Base-by-base conservation (phyloP, 1,139 yeast species). In the Pichiaceae sp. region DNA sequence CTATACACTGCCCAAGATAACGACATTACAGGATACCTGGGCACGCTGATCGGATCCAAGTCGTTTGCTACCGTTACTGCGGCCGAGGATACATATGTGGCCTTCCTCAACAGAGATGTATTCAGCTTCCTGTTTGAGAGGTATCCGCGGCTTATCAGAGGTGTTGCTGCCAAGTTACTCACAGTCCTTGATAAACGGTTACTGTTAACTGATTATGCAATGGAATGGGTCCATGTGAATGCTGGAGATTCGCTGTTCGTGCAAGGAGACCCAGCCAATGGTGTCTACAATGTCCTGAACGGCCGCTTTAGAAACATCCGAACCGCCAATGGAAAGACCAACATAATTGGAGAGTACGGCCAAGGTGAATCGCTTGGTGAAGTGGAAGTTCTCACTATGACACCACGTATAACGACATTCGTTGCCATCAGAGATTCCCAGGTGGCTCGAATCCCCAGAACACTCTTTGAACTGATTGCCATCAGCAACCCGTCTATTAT, bases 281-380 rank as follows among this genome's bases (percentile, higher is more conserved):
- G 96, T 15, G 85, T 91, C 36, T 94, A 87, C 53, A 78, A 89
- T 33, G 95, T 91, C 0, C 61, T 91, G 32, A 89, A 89, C 60
- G 98, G 98, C 4, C 70, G 98, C 39, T 68, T 91, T 47, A 68
- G 97, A 34, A 21, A 11, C 24, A 25, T 25, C 16, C 17, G 31
- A 8, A 84, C 86, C 3, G 32, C 26, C 1, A 29, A 18, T 2
- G 31, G 37, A 8, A 47, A 49, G 7, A 41, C 56, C n/a, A 55
- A 56, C 14, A 25, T 25, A 12, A 8, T 6, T 5, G 85, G 84
- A 2, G 98, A 91, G 53, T 79, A 78, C 52, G 96, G 96, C 1
- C 95, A 87, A 55, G 97, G 97, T 3, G 93, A 85, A 48, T 83
- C 95, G 36, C 74, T 91, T 43, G 98, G 98, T 3, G 98, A 91